Evolutionary conservation across 2,329 filamentous ascomycete species (phyloP).

Genomic region (Epicoccum sorghinum): DNA sequence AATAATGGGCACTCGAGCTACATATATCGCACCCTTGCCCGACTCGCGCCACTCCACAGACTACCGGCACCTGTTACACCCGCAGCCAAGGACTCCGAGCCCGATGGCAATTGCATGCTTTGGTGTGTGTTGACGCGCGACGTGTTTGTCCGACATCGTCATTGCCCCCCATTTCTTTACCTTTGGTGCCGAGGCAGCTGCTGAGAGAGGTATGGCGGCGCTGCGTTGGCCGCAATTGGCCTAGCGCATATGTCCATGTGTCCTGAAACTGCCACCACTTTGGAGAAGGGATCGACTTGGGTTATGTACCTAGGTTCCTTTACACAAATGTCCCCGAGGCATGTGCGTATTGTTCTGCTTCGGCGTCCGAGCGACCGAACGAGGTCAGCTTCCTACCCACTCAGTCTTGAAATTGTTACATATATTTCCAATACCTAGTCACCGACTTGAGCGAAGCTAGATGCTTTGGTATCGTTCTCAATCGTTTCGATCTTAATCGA

Average conservation of each 20-base stretch:
- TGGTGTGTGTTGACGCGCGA: background rate
- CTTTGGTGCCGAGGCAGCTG: conserved; percentile 1
- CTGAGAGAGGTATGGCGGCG: conserved; percentile 1
- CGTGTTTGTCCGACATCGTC: conserved; percentile 2
- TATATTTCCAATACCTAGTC: too few species aligned
- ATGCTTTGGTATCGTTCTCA: too few species aligned
- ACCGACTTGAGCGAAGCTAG: too few species aligned
- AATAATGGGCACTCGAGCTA: background rate
- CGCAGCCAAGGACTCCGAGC: conserved; percentile 15
- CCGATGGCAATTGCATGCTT: background rate
- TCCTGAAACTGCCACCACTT: background rate
- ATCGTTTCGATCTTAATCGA: too few species aligned
- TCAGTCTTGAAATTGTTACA: background rate
- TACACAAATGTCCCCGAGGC: background rate
- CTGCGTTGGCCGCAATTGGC: conserved; percentile 7
- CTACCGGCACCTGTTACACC: background rate
- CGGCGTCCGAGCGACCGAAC: background rate
- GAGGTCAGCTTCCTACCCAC: background rate
- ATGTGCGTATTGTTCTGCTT: background rate
- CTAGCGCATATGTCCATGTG: background rate
- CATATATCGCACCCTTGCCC: conserved; percentile 1
- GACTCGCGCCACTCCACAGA: background rate
- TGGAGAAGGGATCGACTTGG: background rate
- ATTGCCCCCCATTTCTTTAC: conserved; percentile 8
- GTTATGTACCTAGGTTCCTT: background rate